Base-by-base conservation (phyloP, 1,284 basidiomycete genomes). In the Athelia psychrophila region DNA sequence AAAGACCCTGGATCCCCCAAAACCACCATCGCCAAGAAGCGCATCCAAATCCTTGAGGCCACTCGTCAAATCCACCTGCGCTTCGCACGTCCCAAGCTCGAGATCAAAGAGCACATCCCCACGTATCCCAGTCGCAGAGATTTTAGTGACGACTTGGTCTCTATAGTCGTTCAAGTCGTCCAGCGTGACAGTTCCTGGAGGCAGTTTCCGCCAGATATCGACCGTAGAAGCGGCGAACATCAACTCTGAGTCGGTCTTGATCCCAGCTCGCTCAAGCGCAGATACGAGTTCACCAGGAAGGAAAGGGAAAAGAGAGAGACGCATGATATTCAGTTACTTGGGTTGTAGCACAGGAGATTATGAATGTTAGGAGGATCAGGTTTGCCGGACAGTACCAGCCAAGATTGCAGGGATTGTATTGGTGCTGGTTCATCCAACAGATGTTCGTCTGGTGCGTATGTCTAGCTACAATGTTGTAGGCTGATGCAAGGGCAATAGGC, bases 231-330 rank as follows among this genome's bases (percentile, higher is more conserved):
- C 65, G 13, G 69, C 69, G 59, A 85, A 84, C 5, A 89, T 60
- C 23, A 89, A 64, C 55, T 87, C 84, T 9, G 69, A 57, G 47
- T 81, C 82, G 8, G 83, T 84, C 55, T 65, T 74, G 50, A 88
- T 79, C 13, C 78, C 80, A 56, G 70, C 68, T 23, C 59, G 49
- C 51, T 73, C 72, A 16, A 78, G 63, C 49, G 57, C 19, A 16
- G 38, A 42, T 22, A 42, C 38, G 20, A 42, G n/a, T 9, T 42
- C 20, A 9, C 5, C 38, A 9, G 38, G 38, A 22, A 42, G 6
- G 20, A 42, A 42, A 6, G 38, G 38, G 20, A 18, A 42, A 16
- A 42, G 38, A 5, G 38, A 42, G 6, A 42, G 38, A 42, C 38
- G 38, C 38, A 42, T 42, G n/a, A n/a, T n/a, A n/a, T n/a, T n/a